These are phyloP conservation scores for Tetracentron sinense DNA, from an alignment of 164 flowering plant genomes.

Conservation along the genomic window DNA sequence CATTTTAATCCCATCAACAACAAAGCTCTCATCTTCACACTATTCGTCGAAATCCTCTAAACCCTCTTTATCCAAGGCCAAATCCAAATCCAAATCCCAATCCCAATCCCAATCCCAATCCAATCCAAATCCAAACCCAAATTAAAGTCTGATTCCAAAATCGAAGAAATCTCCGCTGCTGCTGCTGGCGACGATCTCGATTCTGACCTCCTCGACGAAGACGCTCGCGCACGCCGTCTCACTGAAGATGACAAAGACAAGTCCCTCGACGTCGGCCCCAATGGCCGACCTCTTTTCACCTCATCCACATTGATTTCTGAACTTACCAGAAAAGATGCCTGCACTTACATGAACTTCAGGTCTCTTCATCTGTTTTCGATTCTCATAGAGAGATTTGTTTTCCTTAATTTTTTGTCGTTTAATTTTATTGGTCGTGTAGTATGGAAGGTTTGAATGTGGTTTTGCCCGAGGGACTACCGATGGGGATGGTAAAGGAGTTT, in stretches of 20 bases:
- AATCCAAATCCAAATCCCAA: slow-evolving; percentile 15
- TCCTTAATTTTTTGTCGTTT: not conserved
- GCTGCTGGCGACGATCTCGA: slow-evolving; percentile 16
- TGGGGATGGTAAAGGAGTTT: slow-evolving; percentile 64
- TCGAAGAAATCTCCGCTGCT: slow-evolving; percentile 19
- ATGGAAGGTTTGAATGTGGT: slow-evolving; percentile 36
- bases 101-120: slow-evolving; percentile 1
- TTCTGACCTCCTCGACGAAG: slow-evolving; percentile 26
- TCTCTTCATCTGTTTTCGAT: not conserved
- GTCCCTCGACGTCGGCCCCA: slow-evolving; percentile 68
- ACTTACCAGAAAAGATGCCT: slow-evolving; percentile 51
- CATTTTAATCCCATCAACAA: not conserved
- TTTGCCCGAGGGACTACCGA: slow-evolving; percentile 63
- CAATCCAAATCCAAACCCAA: slow-evolving; percentile 20
- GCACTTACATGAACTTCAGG: slow-evolving; percentile 70
- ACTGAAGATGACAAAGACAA: slow-evolving; percentile 51
- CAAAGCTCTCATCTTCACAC: slow-evolving; percentile 10
- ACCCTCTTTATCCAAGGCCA: slow-evolving; percentile 17
- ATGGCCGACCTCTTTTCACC: slow-evolving; percentile 71
- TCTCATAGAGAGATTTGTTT: not conserved
- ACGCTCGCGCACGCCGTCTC: slow-evolving; percentile 31
- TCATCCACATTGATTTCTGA: slow-evolving; percentile 45
- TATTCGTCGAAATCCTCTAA: slow-evolving; percentile 30
- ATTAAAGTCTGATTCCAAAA: slow-evolving; percentile 16
- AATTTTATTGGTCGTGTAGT: slow-evolving; percentile 5